Evolutionary conservation across 805 yeast genomes (phyloP), one percentile per base, ranked within the genome.

Genomic region (Saturnispora serradocipensis): DNA sequence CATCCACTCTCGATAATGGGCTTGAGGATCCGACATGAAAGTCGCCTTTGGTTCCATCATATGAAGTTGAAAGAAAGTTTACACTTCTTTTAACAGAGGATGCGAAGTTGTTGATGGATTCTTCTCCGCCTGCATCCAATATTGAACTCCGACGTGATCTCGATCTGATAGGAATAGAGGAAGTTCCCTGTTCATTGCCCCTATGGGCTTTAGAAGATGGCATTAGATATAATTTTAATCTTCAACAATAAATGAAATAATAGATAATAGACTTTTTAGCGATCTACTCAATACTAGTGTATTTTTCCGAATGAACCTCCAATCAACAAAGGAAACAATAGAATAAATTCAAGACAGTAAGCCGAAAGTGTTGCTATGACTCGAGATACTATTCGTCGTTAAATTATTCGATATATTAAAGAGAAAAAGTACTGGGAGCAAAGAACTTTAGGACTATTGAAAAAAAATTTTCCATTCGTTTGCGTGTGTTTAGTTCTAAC

Each of bases 71-170:
- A 6, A 65, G 52, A 48, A 55, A 67, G 44, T 63, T 61, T 25
- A 66, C 68, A 0, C 68, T 63, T 34, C 71, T 52, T 48, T 57
- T 54, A 24, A 67, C 54, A 1, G 72, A 68, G 2, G 65, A 61
- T 2, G 70, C 71, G 59, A 70, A 69, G 49, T 67, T 69, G 50
- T 63, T 67, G 16, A 68, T 47, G 2, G 73, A 68, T 49, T 68
- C 63, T 8, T 61, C 67, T 1, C 73, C 74, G 2, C 72, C 73
- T 16, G 55, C 54, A 50, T 70, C 72, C 28, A 69, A 51, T 5
- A 68, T 47, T 0, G 72, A 67, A n/a, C 66, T 54, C 48, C 72
- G 53, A 47, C 72, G 54, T 0, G 63, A 56, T 30, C 32, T 39
- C 5, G 25, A 18, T 22, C 44, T 22, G 7, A 52, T 52, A 15